Evolutionary conservation across 768 basidiomycete genomes (phyloP).

Genomic region (Rhizopogon vulgaris): DNA sequence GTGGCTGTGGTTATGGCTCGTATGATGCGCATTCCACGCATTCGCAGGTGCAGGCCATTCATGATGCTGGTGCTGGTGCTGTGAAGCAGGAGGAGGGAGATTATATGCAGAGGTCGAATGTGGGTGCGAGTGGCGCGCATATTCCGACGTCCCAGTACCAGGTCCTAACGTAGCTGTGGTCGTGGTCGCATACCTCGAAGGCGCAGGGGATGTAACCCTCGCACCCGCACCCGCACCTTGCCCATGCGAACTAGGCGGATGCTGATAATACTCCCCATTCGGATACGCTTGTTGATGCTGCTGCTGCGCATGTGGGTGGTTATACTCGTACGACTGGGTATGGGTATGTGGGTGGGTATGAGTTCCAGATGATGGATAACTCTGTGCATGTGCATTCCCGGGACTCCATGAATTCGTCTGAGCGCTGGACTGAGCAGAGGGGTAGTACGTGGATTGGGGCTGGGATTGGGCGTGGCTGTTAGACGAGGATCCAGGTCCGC

Average conservation of each 20-base stretch:
- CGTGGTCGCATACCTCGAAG: too few relatives aligned
- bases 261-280: constrained; percentile 1
- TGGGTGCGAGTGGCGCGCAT: too few relatives aligned
- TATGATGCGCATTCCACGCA: constrained; percentile 5
- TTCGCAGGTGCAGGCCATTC: constrained; percentile 2
- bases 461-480: constrained; percentile 7
- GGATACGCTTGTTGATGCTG: neutral
- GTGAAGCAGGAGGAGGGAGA: constrained; percentile 3
- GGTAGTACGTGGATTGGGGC: constrained; percentile 14
- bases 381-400: neutral
- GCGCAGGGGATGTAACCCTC: too few relatives aligned
- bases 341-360: neutral
- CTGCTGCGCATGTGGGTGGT: neutral
- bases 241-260: neutral
- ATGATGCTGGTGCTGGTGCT: constrained; percentile 3
- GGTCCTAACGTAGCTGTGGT: too few relatives aligned
- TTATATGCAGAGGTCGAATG: neutral
- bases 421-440: constrained; percentile 22
- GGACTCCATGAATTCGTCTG: constrained; percentile 12
- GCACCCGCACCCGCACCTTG: too few relatives aligned
- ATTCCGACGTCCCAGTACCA: too few relatives aligned
- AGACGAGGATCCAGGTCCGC: constrained; percentile 3
- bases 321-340: constrained; percentile 1
- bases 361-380: too few relatives aligned
- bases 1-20: constrained; percentile 15